phyloP scores from a whole-genome alignment of 2,329 filamentous ascomycete species.

The Hymenoscyphus albidus region DNA sequence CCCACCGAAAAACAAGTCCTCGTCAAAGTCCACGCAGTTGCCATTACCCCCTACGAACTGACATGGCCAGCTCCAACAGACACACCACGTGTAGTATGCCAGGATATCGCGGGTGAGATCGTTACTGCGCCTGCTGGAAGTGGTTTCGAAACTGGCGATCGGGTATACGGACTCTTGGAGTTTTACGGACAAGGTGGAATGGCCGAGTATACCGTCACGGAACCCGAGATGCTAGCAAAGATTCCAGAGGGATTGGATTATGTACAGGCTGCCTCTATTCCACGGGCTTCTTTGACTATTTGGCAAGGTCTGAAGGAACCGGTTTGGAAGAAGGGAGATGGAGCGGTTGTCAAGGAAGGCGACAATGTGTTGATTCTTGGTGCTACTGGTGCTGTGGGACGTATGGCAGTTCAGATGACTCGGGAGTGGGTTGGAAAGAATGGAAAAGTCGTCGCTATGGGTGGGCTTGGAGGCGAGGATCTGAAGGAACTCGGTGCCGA shows the following conservation, averaged over 20 bases:
- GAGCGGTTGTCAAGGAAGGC: conserved; percentile 8
- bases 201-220: conserved; percentile 15
- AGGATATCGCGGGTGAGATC: conserved; percentile 15
- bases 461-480: conserved; percentile 12
- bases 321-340: not conserved
- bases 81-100: conserved; percentile 11
- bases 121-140: conserved; percentile 10
- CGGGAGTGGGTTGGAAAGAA: conserved; percentile 6
- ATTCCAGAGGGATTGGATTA: conserved; percentile 10
- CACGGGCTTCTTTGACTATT: conserved; percentile 15
- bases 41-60: conserved; percentile 19
- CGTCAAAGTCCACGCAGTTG: conserved; percentile 13
- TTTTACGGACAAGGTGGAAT: conserved; percentile 15
- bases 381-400: conserved; percentile 18
- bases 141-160: conserved; percentile 9
- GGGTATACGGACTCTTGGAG: conserved; percentile 11
- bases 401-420: conserved; percentile 17
- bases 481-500: conserved; percentile 15
- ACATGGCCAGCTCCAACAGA: conserved; percentile 11
- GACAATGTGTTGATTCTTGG: conserved; percentile 14
- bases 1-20: conserved; percentile 13
- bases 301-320: conserved; percentile 10
- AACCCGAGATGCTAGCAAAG: conserved; percentile 8
- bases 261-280: conserved; percentile 16
- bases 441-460: conserved; percentile 15